phyloP scores from a whole-genome alignment of 257 asterid genomes.

The Capsicum pubescens region DNA sequence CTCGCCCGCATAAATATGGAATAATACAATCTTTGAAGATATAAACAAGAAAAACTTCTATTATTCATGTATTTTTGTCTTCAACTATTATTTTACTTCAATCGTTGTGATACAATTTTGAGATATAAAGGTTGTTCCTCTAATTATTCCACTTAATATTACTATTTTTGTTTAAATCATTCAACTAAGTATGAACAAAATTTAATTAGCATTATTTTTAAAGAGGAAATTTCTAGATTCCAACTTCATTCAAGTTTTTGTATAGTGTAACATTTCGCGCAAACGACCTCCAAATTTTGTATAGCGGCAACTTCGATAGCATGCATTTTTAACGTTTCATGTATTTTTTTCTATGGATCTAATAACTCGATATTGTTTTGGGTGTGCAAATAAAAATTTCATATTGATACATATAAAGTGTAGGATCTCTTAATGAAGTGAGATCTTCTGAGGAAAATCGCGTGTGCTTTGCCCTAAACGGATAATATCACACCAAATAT shows the following conservation, averaged over 20 bases:
- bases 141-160: background rate
- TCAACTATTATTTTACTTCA: background rate
- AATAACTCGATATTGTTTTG: too few species aligned
- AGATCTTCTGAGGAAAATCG: too few species aligned
- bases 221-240: background rate
- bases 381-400: too few species aligned
- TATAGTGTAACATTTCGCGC: background rate
- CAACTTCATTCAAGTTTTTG: background rate
- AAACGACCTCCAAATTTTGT: background rate
- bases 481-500: too few species aligned
- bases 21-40: background rate
- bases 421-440: too few species aligned
- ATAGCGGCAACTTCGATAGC: background rate
- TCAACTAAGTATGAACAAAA: background rate
- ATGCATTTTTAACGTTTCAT: background rate
- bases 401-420: too few species aligned
- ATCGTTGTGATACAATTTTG: background rate
- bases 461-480: too few species aligned
- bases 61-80: background rate
- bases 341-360: too few species aligned
- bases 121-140: background rate
- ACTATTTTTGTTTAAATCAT: background rate
- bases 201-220: background rate
- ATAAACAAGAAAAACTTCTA: background rate
- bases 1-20: background rate